Base-by-base conservation (phyloP, 2,329 filamentous ascomycete species). In the Colletotrichum salicis region DNA sequence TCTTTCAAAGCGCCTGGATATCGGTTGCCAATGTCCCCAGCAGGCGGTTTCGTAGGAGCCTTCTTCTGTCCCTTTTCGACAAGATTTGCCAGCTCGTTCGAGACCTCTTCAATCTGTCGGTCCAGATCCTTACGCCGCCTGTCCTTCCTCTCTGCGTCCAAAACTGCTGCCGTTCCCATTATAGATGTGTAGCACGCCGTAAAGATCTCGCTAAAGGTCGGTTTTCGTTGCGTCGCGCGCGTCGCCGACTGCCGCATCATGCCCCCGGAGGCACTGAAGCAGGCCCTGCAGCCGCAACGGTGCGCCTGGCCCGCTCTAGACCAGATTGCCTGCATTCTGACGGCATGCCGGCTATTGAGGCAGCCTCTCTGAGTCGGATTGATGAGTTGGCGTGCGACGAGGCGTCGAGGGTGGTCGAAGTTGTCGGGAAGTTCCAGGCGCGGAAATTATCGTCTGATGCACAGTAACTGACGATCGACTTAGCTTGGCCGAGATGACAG, bases 111-210 rank as follows among this genome's bases (percentile, higher is more conserved):
- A 74, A 94, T 87, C 69, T 88, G 87, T 24, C 81, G 78, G 66
- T 94, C 91, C 83, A 93, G 89, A 74, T 91, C 86, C 73, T 84
- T 84, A 58, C 88, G 85, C 73, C 89, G 85, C 52, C 84, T 83
- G 65, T 89, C 85, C 78, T 94, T 93, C 35, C 82, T 79, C 33
- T 85, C 83, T 6, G 88, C 88, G 78, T 94, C 92, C 35, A 88
- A 82, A 3, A 92, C 83, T 12, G 91, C 87, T 2, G 91, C 91
- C 2, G 89, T 88, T 5, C 90, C 91, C 76, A 93, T 88, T 65
- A 92, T 87, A 41, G 90, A 89, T 31, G 91, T 91, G 77, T 93
- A 94, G 78, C 87, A 88, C 51, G 92, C 88, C 29, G 91, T 93
- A 77, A 92, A 86, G 71, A 91, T 74, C 81, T 90, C 84, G 80